Evolutionary conservation across 2,329 filamentous ascomycete genomes (phyloP).

Genomic region (Epicoccum sorghinum): DNA sequence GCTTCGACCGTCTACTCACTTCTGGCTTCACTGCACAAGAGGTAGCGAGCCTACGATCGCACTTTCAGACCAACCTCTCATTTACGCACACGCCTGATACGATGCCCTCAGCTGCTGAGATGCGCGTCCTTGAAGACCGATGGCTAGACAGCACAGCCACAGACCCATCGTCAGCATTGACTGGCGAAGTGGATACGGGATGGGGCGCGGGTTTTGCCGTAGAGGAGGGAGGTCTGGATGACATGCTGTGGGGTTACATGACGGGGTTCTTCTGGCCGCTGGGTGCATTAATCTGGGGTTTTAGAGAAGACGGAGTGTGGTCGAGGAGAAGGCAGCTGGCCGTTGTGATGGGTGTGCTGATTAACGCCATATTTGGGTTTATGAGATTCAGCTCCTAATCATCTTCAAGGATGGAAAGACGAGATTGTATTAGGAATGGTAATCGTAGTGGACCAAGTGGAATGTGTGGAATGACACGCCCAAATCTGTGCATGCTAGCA

Average conservation of each 20-base stretch:
- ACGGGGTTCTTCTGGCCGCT: slow-evolving; percentile 96
- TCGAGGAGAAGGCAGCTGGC: slow-evolving; percentile 83
- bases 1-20: slow-evolving; percentile 84
- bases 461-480: too few relatives aligned
- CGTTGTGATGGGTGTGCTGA: slow-evolving; percentile 80
- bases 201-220: slow-evolving; percentile 61
- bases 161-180: slow-evolving; percentile 47
- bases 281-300: slow-evolving; percentile 82
- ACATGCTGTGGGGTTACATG: slow-evolving; percentile 84
- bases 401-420: background rate
- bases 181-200: slow-evolving; percentile 48
- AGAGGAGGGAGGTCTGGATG: slow-evolving; percentile 72
- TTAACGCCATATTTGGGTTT: slow-evolving; percentile 79
- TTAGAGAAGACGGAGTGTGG: slow-evolving; percentile 87
- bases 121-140: slow-evolving; percentile 81
- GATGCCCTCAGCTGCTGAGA: slow-evolving; percentile 78
- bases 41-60: slow-evolving; percentile 81
- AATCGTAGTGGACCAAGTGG: background rate
- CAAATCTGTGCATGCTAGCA: too few relatives aligned
- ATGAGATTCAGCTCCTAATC: slow-evolving; percentile 12
- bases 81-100: slow-evolving; percentile 85
- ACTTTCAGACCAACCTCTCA: slow-evolving; percentile 86
- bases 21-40: slow-evolving; percentile 84
- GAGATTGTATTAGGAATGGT: background rate
- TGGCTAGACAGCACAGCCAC: slow-evolving; percentile 78